Evolutionary conservation across 2,329 filamentous ascomycete genomes (phyloP).

Genomic region (Amphichorda felina): DNA sequence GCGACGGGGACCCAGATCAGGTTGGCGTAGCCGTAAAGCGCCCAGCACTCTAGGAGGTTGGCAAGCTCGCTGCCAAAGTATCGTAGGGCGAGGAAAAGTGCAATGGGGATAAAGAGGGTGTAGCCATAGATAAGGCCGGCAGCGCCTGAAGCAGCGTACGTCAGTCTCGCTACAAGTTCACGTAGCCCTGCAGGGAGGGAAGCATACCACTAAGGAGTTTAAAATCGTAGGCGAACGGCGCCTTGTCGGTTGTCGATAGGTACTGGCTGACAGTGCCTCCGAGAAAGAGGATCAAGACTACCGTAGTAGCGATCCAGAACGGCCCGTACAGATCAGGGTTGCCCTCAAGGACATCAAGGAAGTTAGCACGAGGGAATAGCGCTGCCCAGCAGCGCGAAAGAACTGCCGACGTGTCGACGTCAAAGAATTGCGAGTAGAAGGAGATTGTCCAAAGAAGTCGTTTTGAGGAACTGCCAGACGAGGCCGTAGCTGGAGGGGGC

Average conservation of each 20-base stretch:
- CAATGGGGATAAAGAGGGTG: slow-evolving; percentile 74
- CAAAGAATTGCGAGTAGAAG: slow-evolving; percentile 98
- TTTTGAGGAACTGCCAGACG: slow-evolving; percentile 45
- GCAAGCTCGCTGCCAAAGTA: slow-evolving; percentile 94
- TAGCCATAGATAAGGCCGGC: slow-evolving; percentile 94
- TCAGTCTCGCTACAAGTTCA: neutral
- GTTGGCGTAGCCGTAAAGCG: slow-evolving; percentile 92
- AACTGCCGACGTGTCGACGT: slow-evolving; percentile 89
- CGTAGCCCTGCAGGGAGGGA: too few species aligned
- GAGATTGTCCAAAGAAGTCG: slow-evolving; percentile 84
- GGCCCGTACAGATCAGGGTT: slow-evolving; percentile 96
- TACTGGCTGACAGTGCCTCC: slow-evolving; percentile 94
- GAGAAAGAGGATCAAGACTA: slow-evolving; percentile 88
- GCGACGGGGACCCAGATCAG: slow-evolving; percentile 96
- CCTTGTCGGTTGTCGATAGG: slow-evolving; percentile 53
- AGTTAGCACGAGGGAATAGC: slow-evolving; percentile 86
- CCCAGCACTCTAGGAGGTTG: slow-evolving; percentile 90
- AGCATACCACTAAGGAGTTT: slow-evolving; percentile 65
- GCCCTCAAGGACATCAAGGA: slow-evolving; percentile 91
- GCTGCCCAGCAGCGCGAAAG: slow-evolving; percentile 76
- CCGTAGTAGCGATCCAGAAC: slow-evolving; percentile 97
- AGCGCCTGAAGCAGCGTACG: slow-evolving; percentile 40
- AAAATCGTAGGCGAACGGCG: slow-evolving; percentile 86
- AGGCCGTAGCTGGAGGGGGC: slow-evolving; percentile 43
- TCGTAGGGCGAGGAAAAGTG: slow-evolving; percentile 75